Base-by-base conservation (phyloP, 2,329 filamentous ascomycete species). In the Penicillium griseofulvum region DNA sequence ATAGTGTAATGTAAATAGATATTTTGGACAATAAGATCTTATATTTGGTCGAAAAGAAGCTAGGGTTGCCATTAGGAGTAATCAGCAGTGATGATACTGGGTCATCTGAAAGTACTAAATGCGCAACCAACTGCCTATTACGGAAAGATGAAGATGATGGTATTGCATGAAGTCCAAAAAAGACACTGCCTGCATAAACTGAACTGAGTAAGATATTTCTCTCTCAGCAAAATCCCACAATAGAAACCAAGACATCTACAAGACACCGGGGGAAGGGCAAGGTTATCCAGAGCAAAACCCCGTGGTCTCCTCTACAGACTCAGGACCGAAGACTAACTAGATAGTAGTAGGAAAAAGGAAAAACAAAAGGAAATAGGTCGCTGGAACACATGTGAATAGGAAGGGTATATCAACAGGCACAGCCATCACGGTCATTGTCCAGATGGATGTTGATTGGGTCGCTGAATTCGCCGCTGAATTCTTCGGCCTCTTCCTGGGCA, bases 391-490 rank as follows among this genome's bases (percentile, higher is more conserved):
- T 58, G 59, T 59, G 55, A 59, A 63, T 63, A 47, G 58, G 46
- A 50, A 28, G 56, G 53, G 59, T 61, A 58, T 66, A 67, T 83
- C 83, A 99, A 80, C 94, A 99, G 67, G 92, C 87, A 76, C 94
- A 99, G 54, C 92, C 91, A 69, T 96, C 91, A 67, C 90, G 87
- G 68, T 95, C 90, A 74, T 91, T 91, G 77, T 96, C 92, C 65
- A 97, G 89, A 76, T 96, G 91, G 74, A 99, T 97, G 75, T 96
- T 96, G 78, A 99, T 97, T 48, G 93, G 93, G 73, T 97, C 94
- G 69, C 91, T 91, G 80, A 96, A 99, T 74, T 97, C 94, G 57
- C 91, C 91, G 74, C 89, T 95, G 77, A 95, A 99, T 75, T 99
- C 94, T 73, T 97, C 93, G 1, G 92, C 93, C 77, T 97, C 94